These are phyloP conservation scores for Forsythia viridissima DNA, from an alignment of 257 asterid genomes.

Conservation along the genomic window DNA sequence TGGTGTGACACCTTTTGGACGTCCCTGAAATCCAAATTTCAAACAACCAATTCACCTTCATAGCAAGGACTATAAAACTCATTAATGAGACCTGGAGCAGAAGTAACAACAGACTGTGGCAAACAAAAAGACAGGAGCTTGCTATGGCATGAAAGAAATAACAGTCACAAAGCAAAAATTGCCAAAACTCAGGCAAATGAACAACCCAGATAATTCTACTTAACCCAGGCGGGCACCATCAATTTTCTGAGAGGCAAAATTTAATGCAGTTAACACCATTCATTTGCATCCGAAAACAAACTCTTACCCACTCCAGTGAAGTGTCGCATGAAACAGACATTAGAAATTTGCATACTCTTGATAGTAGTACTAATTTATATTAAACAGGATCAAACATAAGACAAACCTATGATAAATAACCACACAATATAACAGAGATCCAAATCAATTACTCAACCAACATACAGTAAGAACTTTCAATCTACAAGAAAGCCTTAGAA, in stretches of 20 bases:
- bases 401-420: not conserved
- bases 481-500: not conserved
- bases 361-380: not conserved
- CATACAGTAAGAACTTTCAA: not conserved
- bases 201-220: not conserved
- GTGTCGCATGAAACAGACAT: not conserved
- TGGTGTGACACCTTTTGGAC: conserved; percentile 94
- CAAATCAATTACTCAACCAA: not conserved
- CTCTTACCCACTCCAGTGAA: not conserved
- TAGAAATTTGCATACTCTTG: not conserved
- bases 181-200: not conserved
- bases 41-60: not conserved
- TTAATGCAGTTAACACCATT: no score
- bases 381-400: not conserved
- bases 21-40: conserved; percentile 55
- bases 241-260: no score
- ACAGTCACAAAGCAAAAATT: no score
- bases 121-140: not conserved
- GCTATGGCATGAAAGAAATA: not conserved
- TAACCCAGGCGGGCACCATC: no score
- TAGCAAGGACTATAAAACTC: not conserved
- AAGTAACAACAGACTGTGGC: not conserved
- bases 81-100: not conserved
- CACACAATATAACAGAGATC: not conserved
- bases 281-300: no score